These are phyloP conservation scores for Fusarium circinatum DNA, from an alignment of 2,329 filamentous ascomycete genomes.

Conservation along the genomic window DNA sequence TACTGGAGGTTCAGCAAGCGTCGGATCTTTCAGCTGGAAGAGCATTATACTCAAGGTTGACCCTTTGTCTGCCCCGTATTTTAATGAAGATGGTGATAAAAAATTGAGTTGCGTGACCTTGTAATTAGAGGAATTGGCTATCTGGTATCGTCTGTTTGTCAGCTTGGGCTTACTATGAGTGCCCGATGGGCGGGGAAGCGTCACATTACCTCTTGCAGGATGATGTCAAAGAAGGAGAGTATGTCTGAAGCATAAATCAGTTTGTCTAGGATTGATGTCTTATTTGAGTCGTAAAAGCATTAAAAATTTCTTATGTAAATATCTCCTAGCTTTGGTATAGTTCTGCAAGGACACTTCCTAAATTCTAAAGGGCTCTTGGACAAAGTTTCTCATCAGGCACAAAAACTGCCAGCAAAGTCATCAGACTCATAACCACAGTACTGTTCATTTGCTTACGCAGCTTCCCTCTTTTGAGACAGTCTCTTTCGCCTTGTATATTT, in stretches of 20 bases:
- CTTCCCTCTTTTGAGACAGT: too few species aligned
- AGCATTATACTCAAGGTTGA: too few species aligned
- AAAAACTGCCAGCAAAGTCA: too few species aligned
- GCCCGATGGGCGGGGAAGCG: neutral
- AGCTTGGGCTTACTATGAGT: neutral
- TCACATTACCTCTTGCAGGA: neutral
- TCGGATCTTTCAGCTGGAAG: neutral
- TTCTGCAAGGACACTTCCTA: fast-evolving
- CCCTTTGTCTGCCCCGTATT: fast-evolving
- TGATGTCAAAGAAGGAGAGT: too few species aligned
- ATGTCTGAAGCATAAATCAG: too few species aligned
- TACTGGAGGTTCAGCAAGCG: too few species aligned
- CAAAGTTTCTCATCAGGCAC: neutral
- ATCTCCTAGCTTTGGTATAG: too few species aligned
- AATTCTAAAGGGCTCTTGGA: neutral
- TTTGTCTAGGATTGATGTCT: fast-evolving
- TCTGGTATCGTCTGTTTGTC: neutral
- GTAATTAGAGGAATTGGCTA: neutral
- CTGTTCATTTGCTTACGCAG: too few species aligned
- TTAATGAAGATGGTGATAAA: fast-evolving
- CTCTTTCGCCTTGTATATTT: fast-evolving
- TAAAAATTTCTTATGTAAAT: fast-evolving
- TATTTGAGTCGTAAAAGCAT: fast-evolving
- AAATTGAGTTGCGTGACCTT: fast-evolving
- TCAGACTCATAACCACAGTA: fast-evolving